Evolutionary conservation across 345 rosid species (phyloP), one percentile per base, ranked within the genome.

Genomic region (Citrus hindsii): DNA sequence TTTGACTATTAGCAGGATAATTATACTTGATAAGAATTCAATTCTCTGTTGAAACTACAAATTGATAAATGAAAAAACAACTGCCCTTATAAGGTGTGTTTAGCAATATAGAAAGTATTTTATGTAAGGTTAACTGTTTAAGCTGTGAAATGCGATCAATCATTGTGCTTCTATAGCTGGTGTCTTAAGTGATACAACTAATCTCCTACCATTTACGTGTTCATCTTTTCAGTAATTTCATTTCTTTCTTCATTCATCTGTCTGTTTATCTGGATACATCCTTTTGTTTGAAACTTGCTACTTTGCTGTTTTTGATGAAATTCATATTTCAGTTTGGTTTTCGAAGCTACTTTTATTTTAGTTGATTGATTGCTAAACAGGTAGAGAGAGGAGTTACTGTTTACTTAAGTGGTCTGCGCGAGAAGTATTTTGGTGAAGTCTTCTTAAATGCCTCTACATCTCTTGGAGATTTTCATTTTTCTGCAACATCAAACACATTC

Each of bases 351-450:
- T 68, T 13, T 13, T 55, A 18, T 74, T 63, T 66, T 12, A 37
- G 35, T 67, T n/a, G 16, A 67, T 16, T 79, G 46, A 72, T 51
- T 51, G 58, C 30, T 82, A 14, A 80, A 81, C 94, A 93, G 99
- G 98, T 93, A 80, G 99, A 95, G 87, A 93, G 87, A 88, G 99
- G 99, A 73, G 80, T 89, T 79, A 77, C 89, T 35, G 88, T 93
- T 66, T 93, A 93, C 83, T 81, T 93, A 75, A 93, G 99, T 82
- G 99, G 99, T 73, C 84, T 92, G 71, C 88, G 97, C 79, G 99
- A 95, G 91, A 95, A 92, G 88, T 86, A 95, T 85, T 93, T 93
- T 82, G 99, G 99, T 61, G 98, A 95, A 83, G 21, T 95, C 48
- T 95, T 95, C 84, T 83, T 87, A 67, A 92, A 91, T 83, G 94